Base-by-base conservation (phyloP, 805 yeast genomes). In the Metschnikowia hibisci region DNA sequence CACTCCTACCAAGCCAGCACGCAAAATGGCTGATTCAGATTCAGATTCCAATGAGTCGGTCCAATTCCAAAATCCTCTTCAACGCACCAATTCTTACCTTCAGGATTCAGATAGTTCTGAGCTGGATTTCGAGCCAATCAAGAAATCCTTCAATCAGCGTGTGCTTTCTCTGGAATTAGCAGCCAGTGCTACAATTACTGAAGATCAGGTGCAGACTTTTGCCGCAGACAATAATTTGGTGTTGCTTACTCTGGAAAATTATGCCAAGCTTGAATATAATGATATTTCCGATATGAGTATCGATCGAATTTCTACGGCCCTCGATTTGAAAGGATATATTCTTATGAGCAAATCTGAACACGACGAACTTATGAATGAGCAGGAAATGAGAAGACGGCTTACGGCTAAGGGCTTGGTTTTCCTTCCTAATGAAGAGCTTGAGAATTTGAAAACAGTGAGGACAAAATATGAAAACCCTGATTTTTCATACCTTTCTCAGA, bases 161-260 rank as follows among this genome's bases (percentile, higher is more conserved):
- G 52, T 49, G 8, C 56, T 53, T 26, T 45, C 54, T 1, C 52
- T 46, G 30, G 56, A 53, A 25, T 50, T 53, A 14, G 39, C 52
- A 5, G 56, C 54, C 1, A 38, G 49, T 1, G 46, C 45, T 12
- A 40, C 45, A 6, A 25, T 51, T 13, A 39, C 58, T 4, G 53
- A 55, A 20, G 51, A 54, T 10, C 61, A 64, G 30, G 50, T 67
- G 13, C 68, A 67, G 43, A 58, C 57, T 15, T 68, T 64, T 46
- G 71, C 71, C 0, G 47, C 56, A 15, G 61, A 59, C 7, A 57
- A 68, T 35, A 63, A 66, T 41, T 48, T 67, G 44, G 58, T 61
- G 16, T 43, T 64, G 28, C 50, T 69, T 27, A 56, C 69, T 3
- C 53, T 55, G 43, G 68, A 59, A 3, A 61, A 59, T 39, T 69